These are phyloP conservation scores for Sarcomyxa edulis DNA, from an alignment of 768 basidiomycete species.

Conservation along the genomic window DNA sequence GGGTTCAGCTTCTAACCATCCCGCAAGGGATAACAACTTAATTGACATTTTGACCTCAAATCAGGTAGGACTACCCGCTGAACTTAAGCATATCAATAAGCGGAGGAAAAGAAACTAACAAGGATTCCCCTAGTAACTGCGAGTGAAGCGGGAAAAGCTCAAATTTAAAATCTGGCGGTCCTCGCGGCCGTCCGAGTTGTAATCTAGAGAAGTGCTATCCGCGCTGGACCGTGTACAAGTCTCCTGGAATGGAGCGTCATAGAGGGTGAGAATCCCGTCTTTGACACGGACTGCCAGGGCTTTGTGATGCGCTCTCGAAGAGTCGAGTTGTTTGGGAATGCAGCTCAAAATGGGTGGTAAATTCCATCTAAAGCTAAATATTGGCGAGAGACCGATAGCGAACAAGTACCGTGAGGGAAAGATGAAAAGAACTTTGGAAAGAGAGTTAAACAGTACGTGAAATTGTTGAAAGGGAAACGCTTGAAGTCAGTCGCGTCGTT, in stretches of 20 bases:
- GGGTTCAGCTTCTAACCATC: slow-evolving; percentile 22
- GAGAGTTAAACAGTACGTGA: slow-evolving; percentile 79
- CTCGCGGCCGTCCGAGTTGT: slow-evolving; percentile 64
- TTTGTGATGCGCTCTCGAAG: slow-evolving; percentile 59
- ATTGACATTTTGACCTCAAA: slow-evolving; percentile 57
- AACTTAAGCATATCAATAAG: slow-evolving; percentile 90
- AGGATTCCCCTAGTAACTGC: slow-evolving; percentile 87
- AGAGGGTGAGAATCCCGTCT: slow-evolving; percentile 70
- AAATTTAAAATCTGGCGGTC: slow-evolving; percentile 76
- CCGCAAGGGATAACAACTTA: slow-evolving; percentile 7
- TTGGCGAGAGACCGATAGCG: slow-evolving; percentile 77
- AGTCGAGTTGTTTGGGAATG: slow-evolving; percentile 86
- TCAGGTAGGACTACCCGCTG: slow-evolving; percentile 81
- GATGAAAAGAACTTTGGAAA: slow-evolving; percentile 80
- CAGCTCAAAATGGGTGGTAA: slow-evolving; percentile 81
- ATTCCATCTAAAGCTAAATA: slow-evolving; percentile 86
- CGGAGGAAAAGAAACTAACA: slow-evolving; percentile 90
- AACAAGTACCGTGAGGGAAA: slow-evolving; percentile 83
- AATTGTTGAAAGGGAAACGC: slow-evolving; percentile 77
- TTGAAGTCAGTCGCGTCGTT: slow-evolving; percentile 64
- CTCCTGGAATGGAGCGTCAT: slow-evolving; percentile 75
- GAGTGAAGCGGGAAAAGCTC: slow-evolving; percentile 83
- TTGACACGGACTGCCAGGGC: slow-evolving; percentile 32
- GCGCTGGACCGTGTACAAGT: slow-evolving; percentile 71
- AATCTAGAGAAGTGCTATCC: slow-evolving; percentile 76